Evolutionary conservation across 2,329 filamentous ascomycete genomes (phyloP).

Genomic region (Torrubiellomyces zombiae): DNA sequence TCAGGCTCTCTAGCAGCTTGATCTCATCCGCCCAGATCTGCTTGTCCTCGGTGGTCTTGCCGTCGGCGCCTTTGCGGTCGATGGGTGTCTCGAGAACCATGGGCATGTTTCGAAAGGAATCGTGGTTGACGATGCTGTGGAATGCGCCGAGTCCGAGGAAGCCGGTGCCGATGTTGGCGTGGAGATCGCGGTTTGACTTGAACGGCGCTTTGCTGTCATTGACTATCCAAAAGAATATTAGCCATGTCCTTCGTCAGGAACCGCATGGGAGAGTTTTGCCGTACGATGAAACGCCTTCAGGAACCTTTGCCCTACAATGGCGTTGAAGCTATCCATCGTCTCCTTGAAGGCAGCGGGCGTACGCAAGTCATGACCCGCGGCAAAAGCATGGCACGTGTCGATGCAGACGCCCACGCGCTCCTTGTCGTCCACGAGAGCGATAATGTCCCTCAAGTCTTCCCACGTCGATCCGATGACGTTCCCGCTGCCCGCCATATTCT

Average conservation of each 20-base stretch:
- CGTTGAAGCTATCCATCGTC: constrained; percentile 63
- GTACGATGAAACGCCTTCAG: constrained; percentile 62
- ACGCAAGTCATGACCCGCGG: constrained; percentile 79
- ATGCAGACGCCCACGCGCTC: constrained; percentile 79
- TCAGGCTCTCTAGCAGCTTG: constrained; percentile 76
- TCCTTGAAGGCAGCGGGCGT: constrained; percentile 54
- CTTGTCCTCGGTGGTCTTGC: constrained; percentile 59
- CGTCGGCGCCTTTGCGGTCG: constrained; percentile 48
- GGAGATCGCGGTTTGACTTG: constrained; percentile 65
- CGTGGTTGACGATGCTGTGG: constrained; percentile 76
- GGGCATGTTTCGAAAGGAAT: constrained; percentile 58
- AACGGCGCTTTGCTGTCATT: constrained; percentile 94
- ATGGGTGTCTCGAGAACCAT: constrained; percentile 97
- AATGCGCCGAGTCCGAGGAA: constrained; percentile 85
- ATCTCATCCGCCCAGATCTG: constrained; percentile 85
- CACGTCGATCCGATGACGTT: constrained; percentile 78
- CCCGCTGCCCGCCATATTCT: constrained; percentile 88
- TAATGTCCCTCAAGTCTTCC: constrained; percentile 74
- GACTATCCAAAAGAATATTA: constrained; percentile 27
- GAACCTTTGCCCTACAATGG: constrained; percentile 60
- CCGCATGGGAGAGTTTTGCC: constrained; percentile 3
- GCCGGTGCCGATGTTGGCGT: constrained; percentile 92
- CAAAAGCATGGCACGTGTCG: constrained; percentile 93
- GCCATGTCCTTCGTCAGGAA: neutral
- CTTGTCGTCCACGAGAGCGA: constrained; percentile 65